Evolutionary conservation across 108 stramenopile genomes (phyloP).

Genomic region (Skeletonema potamos): DNA sequence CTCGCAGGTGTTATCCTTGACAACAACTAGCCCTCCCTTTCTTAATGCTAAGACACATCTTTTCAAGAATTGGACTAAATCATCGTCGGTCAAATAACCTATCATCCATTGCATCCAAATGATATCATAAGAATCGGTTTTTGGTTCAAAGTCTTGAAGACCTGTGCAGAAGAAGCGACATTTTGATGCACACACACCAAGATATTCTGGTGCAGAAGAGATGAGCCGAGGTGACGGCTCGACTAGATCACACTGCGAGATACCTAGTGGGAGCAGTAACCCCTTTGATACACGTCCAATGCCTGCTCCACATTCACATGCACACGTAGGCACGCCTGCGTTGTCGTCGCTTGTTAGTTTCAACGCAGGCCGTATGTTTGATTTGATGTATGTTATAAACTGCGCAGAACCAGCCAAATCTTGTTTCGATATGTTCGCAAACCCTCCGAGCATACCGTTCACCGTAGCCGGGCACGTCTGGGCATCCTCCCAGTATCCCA

Average conservation of each 20-base stretch:
- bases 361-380: conserved; percentile 21
- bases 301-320: conserved; percentile 82
- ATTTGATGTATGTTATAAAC: conserved; percentile 61
- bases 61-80: conserved; percentile 77
- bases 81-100: conserved; percentile 88
- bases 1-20: conserved; percentile 91
- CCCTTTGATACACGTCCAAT: conserved; percentile 93
- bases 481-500: conserved; percentile 84
- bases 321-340: conserved; percentile 18
- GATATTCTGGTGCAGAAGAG: conserved; percentile 80
- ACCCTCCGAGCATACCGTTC: conserved; percentile 91
- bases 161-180: conserved; percentile 82
- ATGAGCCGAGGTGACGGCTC: conserved; percentile 90
- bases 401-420: conserved; percentile 77
- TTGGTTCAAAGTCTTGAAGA: conserved; percentile 87
- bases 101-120: conserved; percentile 96
- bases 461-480: conserved; percentile 77
- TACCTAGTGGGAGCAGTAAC: conserved; percentile 72
- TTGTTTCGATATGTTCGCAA: conserved; percentile 70
- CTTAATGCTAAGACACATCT: conserved; percentile 61
- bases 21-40: conserved; percentile 69
- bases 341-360: conserved; percentile 28
- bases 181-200: conserved; percentile 55
- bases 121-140: conserved; percentile 63
- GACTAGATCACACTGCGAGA: conserved; percentile 76